phyloP scores from a whole-genome alignment of 2,329 filamentous ascomycete genomes.

The Scolecobasidium constrictum region DNA sequence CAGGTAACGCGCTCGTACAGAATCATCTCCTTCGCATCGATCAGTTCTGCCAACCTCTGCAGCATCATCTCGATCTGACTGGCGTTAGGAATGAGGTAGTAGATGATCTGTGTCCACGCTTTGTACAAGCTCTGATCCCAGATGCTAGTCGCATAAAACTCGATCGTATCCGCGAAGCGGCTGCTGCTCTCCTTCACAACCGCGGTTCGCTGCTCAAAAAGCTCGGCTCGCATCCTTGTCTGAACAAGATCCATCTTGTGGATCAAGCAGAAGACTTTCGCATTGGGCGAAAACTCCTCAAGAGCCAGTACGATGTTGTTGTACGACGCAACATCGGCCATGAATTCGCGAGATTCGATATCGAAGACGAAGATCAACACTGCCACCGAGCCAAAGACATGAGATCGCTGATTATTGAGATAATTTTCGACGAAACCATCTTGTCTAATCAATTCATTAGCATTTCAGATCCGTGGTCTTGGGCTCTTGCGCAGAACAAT shows the following conservation, averaged over 20 bases:
- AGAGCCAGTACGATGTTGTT: conserved; percentile 81
- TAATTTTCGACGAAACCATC: conserved; percentile 99
- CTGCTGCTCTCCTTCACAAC: conserved; percentile 68
- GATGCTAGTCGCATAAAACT: conserved; percentile 89
- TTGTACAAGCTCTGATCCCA: conserved; percentile 99
- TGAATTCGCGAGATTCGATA: conserved; percentile 90
- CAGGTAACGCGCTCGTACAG: conserved; percentile 95
- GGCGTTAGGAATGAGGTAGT: conserved; percentile 93
- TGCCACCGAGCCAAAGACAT: conserved; percentile 93
- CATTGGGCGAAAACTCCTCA: conserved; percentile 67
- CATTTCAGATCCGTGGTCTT: background rate
- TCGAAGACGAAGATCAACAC: conserved; percentile 99
- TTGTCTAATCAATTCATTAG: conserved; percentile 45
- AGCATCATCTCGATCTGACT: conserved; percentile 80
- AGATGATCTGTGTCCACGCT: conserved; percentile 96
- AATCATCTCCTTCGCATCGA: conserved; percentile 87
- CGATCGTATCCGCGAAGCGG: conserved; percentile 52
- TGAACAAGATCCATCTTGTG: conserved; percentile 99
- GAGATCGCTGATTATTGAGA: conserved; percentile 84
- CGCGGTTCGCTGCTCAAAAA: conserved; percentile 75
- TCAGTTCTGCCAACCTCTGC: conserved; percentile 67
- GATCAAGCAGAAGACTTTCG: conserved; percentile 86
- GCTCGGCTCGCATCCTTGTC: conserved; percentile 61
- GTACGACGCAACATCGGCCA: conserved; percentile 87
- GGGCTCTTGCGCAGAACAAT: background rate